These are phyloP conservation scores for Xylaria sp. DNA, from an alignment of 495 filamentous ascomycete species.

Conservation along the genomic window DNA sequence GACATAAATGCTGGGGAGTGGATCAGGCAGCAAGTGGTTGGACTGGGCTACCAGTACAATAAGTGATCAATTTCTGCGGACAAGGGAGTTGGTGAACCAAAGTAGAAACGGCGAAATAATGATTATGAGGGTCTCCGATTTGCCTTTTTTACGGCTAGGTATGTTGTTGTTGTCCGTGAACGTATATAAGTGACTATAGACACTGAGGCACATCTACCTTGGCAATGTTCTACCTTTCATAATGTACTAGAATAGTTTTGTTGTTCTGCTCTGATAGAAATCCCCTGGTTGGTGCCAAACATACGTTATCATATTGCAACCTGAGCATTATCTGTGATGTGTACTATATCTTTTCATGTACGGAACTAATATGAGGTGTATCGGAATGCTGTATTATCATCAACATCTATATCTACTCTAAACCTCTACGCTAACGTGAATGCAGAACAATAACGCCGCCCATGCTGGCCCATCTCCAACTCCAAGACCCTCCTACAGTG, in stretches of 20 bases:
- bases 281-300: background rate
- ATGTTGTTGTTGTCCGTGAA: too few relatives aligned
- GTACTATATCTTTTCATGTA: too few relatives aligned
- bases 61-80: background rate
- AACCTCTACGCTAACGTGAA: background rate
- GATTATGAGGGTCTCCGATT: too few relatives aligned
- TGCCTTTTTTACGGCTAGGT: background rate
- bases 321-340: too few relatives aligned
- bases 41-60: constrained; percentile 42
- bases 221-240: too few relatives aligned
- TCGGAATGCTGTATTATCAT: background rate
- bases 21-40: constrained; percentile 54
- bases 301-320: background rate
- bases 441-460: background rate
- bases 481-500: too few relatives aligned
- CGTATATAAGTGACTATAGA: too few relatives aligned
- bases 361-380: background rate
- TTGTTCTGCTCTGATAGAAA: too few relatives aligned
- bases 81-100: background rate
- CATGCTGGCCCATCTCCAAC: background rate
- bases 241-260: too few relatives aligned
- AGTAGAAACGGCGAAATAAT: background rate
- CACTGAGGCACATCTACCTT: too few relatives aligned
- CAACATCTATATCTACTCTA: background rate
- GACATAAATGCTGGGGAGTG: constrained; percentile 57